Percentiles rank a stretch among this genome's conserved stretches.
Conservation (phyloP, 1,284 basidiomycete species). For the Moesziomyces globuligerus region DNA sequence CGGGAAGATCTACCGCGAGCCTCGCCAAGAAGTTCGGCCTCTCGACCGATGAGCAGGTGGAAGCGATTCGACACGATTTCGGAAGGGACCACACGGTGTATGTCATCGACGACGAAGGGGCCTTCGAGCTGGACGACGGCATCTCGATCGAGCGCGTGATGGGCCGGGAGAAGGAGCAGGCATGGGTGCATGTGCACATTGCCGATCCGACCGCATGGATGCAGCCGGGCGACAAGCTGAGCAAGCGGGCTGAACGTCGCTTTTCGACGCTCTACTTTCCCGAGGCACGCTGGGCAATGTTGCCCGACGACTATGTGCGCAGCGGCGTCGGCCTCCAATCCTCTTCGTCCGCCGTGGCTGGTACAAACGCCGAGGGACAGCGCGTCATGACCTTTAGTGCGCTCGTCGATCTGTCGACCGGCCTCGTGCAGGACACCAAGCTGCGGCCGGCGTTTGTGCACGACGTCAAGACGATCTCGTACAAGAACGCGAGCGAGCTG, state of each 20-base stretch:
- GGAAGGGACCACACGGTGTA: constrained; percentile 79
- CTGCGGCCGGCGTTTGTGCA: constrained; percentile 79
- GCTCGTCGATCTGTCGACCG: constrained; percentile 73
- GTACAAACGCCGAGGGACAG: constrained; percentile 67
- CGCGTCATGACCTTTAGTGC: constrained; percentile 82
- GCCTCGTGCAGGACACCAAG: constrained; percentile 77
- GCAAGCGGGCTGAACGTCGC: constrained; percentile 40
- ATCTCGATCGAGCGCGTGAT: constrained; percentile 75
- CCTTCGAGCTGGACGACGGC: constrained; percentile 93
- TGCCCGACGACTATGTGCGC: constrained; percentile 72
- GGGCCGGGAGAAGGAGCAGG: constrained; percentile 64
- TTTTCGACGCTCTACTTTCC: constrained; percentile 58
- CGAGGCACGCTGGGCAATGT: constrained; percentile 62
- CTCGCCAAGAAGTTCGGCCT: constrained; percentile 18
- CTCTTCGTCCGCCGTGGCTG: constrained; percentile 58
- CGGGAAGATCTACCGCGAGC: background rate
- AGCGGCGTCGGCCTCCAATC: constrained; percentile 45
- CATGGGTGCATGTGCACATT: constrained; percentile 90
- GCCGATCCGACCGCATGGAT: constrained; percentile 89
- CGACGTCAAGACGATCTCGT: constrained; percentile 77
- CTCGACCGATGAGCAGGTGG: constrained; percentile 28
- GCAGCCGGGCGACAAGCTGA: constrained; percentile 75
- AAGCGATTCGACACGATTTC: constrained; percentile 76
- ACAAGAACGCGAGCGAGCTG: constrained; percentile 73
- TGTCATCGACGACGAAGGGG: constrained; percentile 84